Evolutionary conservation across 352 stramenopile genomes (phyloP).

Genomic region (Elongisporangium anandrum): DNA sequence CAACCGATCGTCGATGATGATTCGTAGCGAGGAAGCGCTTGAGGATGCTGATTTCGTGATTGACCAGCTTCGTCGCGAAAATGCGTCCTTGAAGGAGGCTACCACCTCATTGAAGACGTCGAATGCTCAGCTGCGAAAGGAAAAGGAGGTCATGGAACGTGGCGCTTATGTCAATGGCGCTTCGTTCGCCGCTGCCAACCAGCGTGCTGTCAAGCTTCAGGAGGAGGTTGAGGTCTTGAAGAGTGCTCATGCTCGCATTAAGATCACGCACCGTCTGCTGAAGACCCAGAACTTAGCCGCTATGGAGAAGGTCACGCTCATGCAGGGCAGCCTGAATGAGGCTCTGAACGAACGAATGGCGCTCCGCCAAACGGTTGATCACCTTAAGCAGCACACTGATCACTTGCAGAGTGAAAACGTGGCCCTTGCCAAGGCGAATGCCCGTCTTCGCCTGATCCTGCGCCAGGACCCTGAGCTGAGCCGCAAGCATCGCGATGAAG

Average conservation of each 20-base stretch:
- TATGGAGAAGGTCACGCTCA: conserved; percentile 79
- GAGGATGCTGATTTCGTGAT: conserved; percentile 81
- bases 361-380: conserved; percentile 66
- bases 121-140: conserved; percentile 78
- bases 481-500: conserved; percentile 81
- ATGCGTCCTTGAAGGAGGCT: conserved; percentile 76
- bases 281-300: conserved; percentile 76
- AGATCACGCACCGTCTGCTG: conserved; percentile 77
- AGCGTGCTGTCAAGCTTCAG: conserved; percentile 80
- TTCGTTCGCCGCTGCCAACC: conserved; percentile 81
- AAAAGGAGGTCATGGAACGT: conserved; percentile 88
- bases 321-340: conserved; percentile 72
- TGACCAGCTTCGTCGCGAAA: conserved; percentile 79
- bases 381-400: conserved; percentile 69
- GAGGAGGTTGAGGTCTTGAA: conserved; percentile 82
- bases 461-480: conserved; percentile 82
- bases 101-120: conserved; percentile 84
- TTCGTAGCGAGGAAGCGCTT: conserved; percentile 73
- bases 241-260: conserved; percentile 72
- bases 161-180: conserved; percentile 84
- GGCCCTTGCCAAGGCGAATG: conserved; percentile 80
- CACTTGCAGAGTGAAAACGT: conserved; percentile 81
- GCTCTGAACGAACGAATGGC: conserved; percentile 67
- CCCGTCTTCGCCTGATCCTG: conserved; percentile 75
- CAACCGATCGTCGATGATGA: conserved; percentile 68